These are phyloP conservation scores for Aspergillus arachidicola DNA, from an alignment of 2,329 filamentous ascomycete genomes.

Conservation along the genomic window DNA sequence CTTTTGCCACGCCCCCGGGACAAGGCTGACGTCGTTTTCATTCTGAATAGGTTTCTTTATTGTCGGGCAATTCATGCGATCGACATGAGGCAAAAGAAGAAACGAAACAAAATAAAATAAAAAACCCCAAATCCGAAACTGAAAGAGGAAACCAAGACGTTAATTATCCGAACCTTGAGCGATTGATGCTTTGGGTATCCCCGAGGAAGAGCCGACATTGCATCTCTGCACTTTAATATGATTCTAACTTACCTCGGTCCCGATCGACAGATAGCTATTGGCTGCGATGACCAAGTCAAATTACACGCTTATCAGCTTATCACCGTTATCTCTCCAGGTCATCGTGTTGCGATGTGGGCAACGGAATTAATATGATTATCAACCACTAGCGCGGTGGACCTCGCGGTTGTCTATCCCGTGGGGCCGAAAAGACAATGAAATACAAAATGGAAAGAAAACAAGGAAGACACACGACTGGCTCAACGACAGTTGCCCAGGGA, in stretches of 20 bases:
- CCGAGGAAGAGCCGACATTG: neutral
- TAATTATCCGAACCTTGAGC: neutral
- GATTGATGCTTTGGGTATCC: neutral
- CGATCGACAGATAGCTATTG: slow-evolving; percentile 12
- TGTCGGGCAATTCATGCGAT: neutral
- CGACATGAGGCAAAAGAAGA: neutral
- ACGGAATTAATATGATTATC: slow-evolving; percentile 13
- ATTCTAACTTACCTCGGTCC: neutral
- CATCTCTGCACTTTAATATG: neutral
- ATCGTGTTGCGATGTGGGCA: slow-evolving; percentile 11
- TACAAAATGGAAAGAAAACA: neutral
- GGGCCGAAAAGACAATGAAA: slow-evolving; percentile 14
- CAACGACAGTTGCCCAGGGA: neutral
- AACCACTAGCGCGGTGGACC: slow-evolving; percentile 21
- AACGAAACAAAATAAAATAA: neutral
- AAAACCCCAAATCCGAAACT: neutral
- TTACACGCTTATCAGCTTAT: slow-evolving; percentile 32
- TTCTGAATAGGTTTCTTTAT: neutral
- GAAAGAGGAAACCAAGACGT: neutral
- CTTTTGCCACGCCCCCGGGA: slow-evolving; percentile 10
- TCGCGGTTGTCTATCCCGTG: slow-evolving; percentile 18
- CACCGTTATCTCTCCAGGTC: slow-evolving; percentile 24
- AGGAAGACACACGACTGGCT: neutral
- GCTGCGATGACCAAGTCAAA: slow-evolving; percentile 32
- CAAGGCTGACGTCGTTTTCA: slow-evolving; percentile 1